phyloP scores from a whole-genome alignment of 306 rosid species.

The Canavalia gladiata region DNA sequence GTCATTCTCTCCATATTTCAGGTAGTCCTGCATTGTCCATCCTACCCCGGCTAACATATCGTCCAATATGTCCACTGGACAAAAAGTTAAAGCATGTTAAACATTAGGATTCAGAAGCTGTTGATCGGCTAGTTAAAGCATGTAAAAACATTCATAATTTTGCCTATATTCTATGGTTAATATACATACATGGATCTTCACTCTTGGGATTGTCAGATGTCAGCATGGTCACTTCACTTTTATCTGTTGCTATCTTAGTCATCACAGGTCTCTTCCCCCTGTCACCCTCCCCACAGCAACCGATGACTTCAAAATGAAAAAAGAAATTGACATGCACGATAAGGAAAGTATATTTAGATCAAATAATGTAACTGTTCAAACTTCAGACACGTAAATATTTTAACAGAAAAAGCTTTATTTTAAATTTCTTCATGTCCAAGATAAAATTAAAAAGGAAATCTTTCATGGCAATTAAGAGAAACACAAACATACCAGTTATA shows the following conservation, averaged over 20 bases:
- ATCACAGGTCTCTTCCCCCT: conserved; percentile 94
- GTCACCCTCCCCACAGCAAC: conserved; percentile 81
- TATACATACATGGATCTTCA: conserved; percentile 92
- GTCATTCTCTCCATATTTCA: conserved; percentile 90
- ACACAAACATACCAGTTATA: conserved; percentile 74
- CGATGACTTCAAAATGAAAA: conserved; percentile 66
- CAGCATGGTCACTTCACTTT: conserved; percentile 90
- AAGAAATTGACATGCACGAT: conserved; percentile 35
- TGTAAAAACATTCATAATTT: conserved; percentile 10
- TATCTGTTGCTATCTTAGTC: conserved; percentile 95
- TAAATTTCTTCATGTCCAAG: not conserved
- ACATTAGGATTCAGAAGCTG: conserved; percentile 34
- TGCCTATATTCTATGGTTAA: conserved; percentile 35
- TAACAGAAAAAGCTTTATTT: conserved; percentile 22
- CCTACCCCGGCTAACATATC: conserved; percentile 97
- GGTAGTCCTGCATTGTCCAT: conserved; percentile 98
- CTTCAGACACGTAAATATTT: conserved; percentile 20
- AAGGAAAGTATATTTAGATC: conserved; percentile 37
- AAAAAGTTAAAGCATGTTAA: conserved; percentile 45
- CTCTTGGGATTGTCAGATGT: conserved; percentile 87
- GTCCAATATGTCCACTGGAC: conserved; percentile 91
- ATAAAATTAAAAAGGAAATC: conserved; percentile 21
- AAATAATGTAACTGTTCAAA: conserved; percentile 27
- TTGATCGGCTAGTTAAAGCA: conserved; percentile 30
- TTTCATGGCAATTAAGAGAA: conserved; percentile 38